Base-by-base conservation (phyloP, 768 basidiomycete species). In the Cantharellus cinnabarinus region DNA sequence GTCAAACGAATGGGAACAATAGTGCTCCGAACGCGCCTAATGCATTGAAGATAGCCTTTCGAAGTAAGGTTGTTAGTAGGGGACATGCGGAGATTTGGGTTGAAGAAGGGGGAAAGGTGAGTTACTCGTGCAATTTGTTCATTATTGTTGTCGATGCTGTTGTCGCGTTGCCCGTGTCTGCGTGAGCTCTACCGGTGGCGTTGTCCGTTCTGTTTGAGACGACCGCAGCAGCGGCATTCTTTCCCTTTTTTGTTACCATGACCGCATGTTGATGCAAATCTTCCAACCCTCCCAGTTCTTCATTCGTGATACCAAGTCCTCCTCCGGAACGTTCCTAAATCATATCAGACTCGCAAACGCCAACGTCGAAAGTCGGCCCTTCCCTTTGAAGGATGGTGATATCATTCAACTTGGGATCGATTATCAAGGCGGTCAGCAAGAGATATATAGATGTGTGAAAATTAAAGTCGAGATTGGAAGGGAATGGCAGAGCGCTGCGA, bases 391-490 rank as follows among this genome's bases (percentile, higher is more conserved):
- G 71, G 93, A 97, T 62, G 94, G 94, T 1, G 93, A 97, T 71
- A 77, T 97, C 38, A 71, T 98, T 20, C 94, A 97, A 71, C 80
- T 97, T 0, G 93, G 94, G 2, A 89, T 98, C 37, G 93, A 98
- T 68, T 99, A 95, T 71, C 93, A 97, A 69, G 94, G 94, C 3
- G 94, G 94, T 0, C 80, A 87, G 4, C 91, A 97, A 73, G 93
- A 97, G 70, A 90, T 94, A 57, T 97, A 94, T 70, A 85, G 95
- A 72, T 89, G 86, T 60, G 89, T 98, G 61, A 97, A 94, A 78
- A 95, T 99, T 68, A 77, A 87, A 63, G 75, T 97, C 56, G 94
- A 99, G 71, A 70, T 97, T 15, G 80, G 81, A 4, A 72, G 93
- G 61, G 91, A 91, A 69, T 97, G 91, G 94, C 90, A 95, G 69